phyloP scores from a whole-genome alignment of 139 green algal species.

The Chlamydomonas sp. region DNA sequence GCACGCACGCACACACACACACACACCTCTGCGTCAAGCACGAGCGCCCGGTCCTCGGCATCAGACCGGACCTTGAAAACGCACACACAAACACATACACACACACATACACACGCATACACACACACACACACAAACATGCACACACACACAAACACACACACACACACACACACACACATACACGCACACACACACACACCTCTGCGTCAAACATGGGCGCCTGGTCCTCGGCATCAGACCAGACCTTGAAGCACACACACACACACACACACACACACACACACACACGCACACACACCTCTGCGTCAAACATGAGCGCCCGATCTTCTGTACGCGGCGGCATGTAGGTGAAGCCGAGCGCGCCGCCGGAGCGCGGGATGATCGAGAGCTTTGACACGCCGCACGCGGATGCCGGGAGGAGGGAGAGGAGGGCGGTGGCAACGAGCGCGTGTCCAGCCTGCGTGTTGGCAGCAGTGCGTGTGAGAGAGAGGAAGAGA shows the following conservation, averaged over 20 bases:
- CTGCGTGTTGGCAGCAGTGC: conserved; percentile 17
- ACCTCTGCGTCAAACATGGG: background rate
- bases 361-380: conserved; percentile 66
- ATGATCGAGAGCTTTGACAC: conserved; percentile 81
- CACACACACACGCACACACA: conserved; percentile 1
- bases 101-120: background rate
- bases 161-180: background rate
- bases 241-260: background rate
- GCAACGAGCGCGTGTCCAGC: conserved; percentile 82
- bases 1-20: background rate
- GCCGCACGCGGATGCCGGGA: conserved; percentile 39
- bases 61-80: too few species aligned
- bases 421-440: conserved; percentile 57
- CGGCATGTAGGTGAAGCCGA: conserved; percentile 71
- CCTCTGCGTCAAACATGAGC: conserved; percentile 81
- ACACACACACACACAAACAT: background rate
- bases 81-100: background rate
- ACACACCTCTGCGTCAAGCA: background rate
- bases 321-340: conserved; percentile 69
- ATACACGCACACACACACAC: background rate
- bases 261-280: background rate
- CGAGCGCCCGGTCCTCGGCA: too few species aligned
- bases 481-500: background rate
- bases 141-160: too few species aligned
- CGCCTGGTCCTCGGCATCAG: background rate